A percentile compares a stretch with the other conserved stretches of the same genome.
These are phyloP conservation scores for Trichoderma simmonsii DNA, from an alignment of 2,329 filamentous ascomycete genomes.

Conservation along the genomic window DNA sequence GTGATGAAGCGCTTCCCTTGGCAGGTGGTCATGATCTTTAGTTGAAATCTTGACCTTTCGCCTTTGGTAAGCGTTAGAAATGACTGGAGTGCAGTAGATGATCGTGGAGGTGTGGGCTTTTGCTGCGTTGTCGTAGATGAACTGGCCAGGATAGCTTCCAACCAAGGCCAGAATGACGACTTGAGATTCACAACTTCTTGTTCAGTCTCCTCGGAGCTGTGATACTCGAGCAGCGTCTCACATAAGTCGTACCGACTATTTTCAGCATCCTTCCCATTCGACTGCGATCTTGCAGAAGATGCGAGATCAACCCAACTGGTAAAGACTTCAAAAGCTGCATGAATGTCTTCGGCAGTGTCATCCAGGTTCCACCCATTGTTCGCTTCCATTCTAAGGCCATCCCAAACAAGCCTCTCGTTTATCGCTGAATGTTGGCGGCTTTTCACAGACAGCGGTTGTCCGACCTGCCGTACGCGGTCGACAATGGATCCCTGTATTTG, in stretches of 20 bases:
- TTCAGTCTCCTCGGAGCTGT: neutral
- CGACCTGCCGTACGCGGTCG: neutral
- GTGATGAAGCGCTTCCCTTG: neutral
- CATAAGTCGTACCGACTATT: neutral
- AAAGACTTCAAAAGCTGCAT: neutral
- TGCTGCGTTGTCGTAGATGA: neutral
- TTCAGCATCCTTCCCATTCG: neutral
- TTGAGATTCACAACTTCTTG: neutral
- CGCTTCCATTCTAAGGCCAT: neutral
- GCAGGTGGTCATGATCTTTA: neutral
- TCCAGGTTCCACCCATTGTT: neutral
- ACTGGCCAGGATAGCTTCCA: neutral
- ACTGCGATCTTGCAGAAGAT: neutral
- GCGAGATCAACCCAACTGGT: neutral
- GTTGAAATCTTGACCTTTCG: neutral
- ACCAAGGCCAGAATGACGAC: neutral
- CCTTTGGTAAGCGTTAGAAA: neutral
- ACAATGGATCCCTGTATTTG: neutral
- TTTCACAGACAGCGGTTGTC: neutral
- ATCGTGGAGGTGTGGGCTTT: neutral
- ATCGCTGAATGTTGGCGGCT: neutral
- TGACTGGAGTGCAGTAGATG: neutral
- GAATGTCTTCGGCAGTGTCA: neutral
- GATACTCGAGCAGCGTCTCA: neutral
- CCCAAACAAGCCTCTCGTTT: neutral